phyloP scores from a whole-genome alignment of 1,284 basidiomycete species.

The Malassezia slooffiae region DNA sequence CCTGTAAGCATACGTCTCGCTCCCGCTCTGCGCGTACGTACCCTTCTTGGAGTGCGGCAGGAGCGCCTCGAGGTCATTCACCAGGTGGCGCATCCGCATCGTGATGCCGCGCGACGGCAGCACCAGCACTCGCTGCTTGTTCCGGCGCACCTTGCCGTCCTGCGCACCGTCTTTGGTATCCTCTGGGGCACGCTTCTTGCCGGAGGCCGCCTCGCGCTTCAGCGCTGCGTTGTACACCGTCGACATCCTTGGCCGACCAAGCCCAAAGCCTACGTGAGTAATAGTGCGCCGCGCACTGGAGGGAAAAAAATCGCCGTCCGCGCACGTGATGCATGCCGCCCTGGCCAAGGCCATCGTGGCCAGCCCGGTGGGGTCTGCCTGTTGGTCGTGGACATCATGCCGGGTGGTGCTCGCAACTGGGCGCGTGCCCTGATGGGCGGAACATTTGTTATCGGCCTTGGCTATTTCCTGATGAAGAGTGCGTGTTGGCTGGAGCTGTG shows the following conservation, averaged over 20 bases:
- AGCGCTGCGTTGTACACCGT: conserved; percentile 12
- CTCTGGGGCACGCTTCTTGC: conserved; percentile 13
- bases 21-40: neutral
- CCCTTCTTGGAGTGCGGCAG: conserved; percentile 88
- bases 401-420: conserved; percentile 13
- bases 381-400: conserved; percentile 12
- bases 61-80: conserved; percentile 82
- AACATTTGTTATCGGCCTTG: conserved; percentile 6
- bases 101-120: conserved; percentile 89
- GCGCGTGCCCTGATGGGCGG: conserved; percentile 8
- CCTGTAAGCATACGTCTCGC: neutral
- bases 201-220: conserved; percentile 3
- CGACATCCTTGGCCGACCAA: no score
- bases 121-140: conserved; percentile 64
- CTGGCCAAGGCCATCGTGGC: no score
- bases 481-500: neutral
- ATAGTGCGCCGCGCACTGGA: no score
- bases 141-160: conserved; percentile 23
- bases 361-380: no score
- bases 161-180: no score
- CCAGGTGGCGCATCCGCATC: conserved; percentile 90
- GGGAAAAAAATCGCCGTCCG: neutral
- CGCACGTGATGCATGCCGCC: conserved; percentile 9
- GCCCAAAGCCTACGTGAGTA: no score
- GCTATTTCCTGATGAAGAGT: conserved; percentile 8